phyloP scores from a whole-genome alignment of 2,329 filamentous ascomycete species.

The Trichothecium sympodiale region DNA sequence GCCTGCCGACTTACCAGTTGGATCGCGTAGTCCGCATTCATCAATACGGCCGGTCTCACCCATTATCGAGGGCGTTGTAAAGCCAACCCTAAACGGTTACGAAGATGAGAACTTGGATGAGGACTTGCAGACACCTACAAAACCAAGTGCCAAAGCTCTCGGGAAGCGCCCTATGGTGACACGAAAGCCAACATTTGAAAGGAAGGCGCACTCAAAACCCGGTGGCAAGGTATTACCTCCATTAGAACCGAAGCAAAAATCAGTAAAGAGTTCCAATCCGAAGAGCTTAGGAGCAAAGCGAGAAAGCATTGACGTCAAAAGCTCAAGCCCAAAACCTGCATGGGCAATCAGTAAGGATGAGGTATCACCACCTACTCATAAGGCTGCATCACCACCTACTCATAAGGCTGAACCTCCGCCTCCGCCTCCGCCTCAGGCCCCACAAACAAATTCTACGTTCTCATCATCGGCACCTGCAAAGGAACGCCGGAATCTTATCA shows the following conservation, averaged over 20 bases:
- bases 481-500: no score
- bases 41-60: slow-evolving; percentile 14
- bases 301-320: no score
- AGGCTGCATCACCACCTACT: no score
- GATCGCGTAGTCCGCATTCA: slow-evolving; percentile 11
- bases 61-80: slow-evolving; percentile 14
- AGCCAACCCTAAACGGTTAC: slow-evolving; percentile 2
- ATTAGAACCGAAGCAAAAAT: no score
- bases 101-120: slow-evolving; percentile 2
- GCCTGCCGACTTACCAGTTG: slow-evolving; percentile 11
- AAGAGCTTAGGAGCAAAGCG: no score
- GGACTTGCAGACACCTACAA: not conserved
- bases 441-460: no score
- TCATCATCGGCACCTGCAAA: slow-evolving; percentile 3
- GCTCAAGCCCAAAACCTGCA: no score
- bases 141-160: slow-evolving; percentile 32
- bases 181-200: slow-evolving; percentile 8
- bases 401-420: no score
- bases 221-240: not conserved
- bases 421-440: no score
- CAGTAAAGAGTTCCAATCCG: no score
- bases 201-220: slow-evolving; percentile 6
- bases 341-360: no score
- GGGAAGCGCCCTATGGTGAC: slow-evolving; percentile 32
- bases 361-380: no score